Evolutionary conservation across 2,329 filamentous ascomycete species (phyloP), one percentile per base, ranked within the genome.

Genomic region (Hypoxylon sp.): DNA sequence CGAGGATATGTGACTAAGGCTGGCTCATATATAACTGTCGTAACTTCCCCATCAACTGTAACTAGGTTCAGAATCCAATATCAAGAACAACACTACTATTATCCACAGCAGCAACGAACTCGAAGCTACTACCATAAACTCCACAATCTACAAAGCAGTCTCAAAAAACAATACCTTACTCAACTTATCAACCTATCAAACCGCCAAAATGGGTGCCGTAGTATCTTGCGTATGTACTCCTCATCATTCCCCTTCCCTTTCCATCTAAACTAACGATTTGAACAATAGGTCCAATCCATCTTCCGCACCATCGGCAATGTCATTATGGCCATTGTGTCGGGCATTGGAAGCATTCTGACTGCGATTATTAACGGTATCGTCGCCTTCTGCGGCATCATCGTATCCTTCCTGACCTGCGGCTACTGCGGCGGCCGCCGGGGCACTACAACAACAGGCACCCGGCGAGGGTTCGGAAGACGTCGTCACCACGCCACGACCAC

Each of bases 151-250:
- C 43, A 65, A 30, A 48, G 38, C 51, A 23, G 49, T 21, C 55
- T 19, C 53, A 46, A 52, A 25, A 51, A 46, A 52, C 23, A 51
- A 50, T 23, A 64, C 25, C 28, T 32, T n/a, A n/a, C n/a, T n/a
- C n/a, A n/a, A n/a, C 19, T 38, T 48, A 66, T 43, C 62, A 55
- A 45, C 52, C 62, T 65, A 63, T 45, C 38, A 59, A 69, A 75
- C 73, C 67, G 59, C 75, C 81, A 90, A 80, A 73, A 95, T 96
- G 93, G 93, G 93, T 83, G 92, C 91, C 80, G 90, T 96, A 76
- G 85, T 93, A 73, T 94, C 92, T 79, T 94, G 92, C 79, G 92
- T 95, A 92, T 76, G 91, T 87, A 56, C 21, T 5, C 21, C 19
- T 36, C 56, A 13, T 58, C 38, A 11, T 60, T n/a, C 23, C 34